Conservation (phyloP, 1,139 yeast species). For the Hyphopichia burtonii region DNA sequence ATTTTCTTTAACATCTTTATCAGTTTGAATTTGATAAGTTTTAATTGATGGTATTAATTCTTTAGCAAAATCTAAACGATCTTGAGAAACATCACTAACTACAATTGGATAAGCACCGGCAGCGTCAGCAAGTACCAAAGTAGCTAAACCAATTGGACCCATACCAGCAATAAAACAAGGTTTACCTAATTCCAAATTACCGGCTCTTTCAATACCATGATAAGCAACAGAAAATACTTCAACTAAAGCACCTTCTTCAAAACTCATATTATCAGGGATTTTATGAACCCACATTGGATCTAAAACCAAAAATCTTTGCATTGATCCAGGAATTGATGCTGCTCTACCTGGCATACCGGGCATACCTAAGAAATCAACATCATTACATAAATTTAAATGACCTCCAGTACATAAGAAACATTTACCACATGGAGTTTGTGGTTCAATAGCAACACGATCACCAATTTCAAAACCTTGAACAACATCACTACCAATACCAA, state of each 20-base stretch:
- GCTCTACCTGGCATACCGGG: slow-evolving; percentile 21
- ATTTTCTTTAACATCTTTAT: slow-evolving; percentile 18
- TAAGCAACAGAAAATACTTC: slow-evolving; percentile 26
- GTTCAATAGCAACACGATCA: slow-evolving; percentile 28
- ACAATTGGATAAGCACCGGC: slow-evolving; percentile 24
- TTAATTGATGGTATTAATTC: slow-evolving; percentile 23
- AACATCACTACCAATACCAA: slow-evolving; percentile 20
- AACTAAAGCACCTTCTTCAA: slow-evolving; percentile 25
- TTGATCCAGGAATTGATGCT: slow-evolving; percentile 22
- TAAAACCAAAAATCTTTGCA: slow-evolving; percentile 21
- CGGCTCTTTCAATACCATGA: slow-evolving; percentile 23
- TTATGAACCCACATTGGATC: slow-evolving; percentile 18
- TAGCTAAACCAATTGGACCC: slow-evolving; percentile 28
- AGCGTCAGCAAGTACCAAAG: slow-evolving; percentile 21
- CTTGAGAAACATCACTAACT: slow-evolving; percentile 21
- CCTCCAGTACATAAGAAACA: slow-evolving; percentile 29
- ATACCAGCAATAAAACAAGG: slow-evolving; percentile 23
- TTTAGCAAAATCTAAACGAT: slow-evolving; percentile 23
- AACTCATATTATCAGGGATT: slow-evolving; percentile 21
- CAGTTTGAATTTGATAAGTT: slow-evolving; percentile 23
- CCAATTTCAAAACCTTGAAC: slow-evolving; percentile 18
- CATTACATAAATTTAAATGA: slow-evolving; percentile 22
- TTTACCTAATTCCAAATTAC: slow-evolving; percentile 19
- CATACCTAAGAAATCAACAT: slow-evolving; percentile 22
- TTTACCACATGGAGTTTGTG: slow-evolving; percentile 26